A percentile compares a stretch with the other conserved stretches of the same genome.
Conservation (phyloP, 257 asterid genomes). For the Vinca minor region DNA sequence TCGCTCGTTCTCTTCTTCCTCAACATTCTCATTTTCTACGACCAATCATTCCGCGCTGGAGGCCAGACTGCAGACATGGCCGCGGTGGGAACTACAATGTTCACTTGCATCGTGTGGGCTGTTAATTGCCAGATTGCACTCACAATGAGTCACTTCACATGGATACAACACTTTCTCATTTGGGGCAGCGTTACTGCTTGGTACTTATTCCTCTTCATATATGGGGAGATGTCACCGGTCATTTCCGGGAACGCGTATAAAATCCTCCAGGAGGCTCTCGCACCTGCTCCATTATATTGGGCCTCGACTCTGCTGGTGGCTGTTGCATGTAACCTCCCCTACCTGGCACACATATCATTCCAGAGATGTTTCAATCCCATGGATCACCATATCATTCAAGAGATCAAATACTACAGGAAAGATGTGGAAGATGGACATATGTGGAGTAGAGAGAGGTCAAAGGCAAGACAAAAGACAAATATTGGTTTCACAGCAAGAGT, state of each 20-base stretch:
- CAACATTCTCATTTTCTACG: conserved; percentile 58
- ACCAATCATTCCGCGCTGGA: conserved; percentile 74
- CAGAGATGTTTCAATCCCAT: conserved; percentile 74
- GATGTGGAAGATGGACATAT: conserved; percentile 72
- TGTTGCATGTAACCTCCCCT: conserved; percentile 63
- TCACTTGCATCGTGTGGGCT: conserved; percentile 86
- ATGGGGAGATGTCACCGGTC: conserved; percentile 41
- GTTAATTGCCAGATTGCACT: conserved; percentile 84
- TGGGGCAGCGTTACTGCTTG: conserved; percentile 63
- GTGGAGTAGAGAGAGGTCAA: conserved; percentile 77
- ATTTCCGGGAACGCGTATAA: conserved; percentile 43
- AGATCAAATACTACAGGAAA: conserved; percentile 70
- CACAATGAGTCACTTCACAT: conserved; percentile 89
- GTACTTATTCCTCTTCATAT: conserved; percentile 68
- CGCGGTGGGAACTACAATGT: conserved; percentile 83
- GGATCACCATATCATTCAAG: conserved; percentile 95
- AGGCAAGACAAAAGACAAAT: conserved; percentile 66
- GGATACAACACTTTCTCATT: conserved; percentile 76
- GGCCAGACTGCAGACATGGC: conserved; percentile 91
- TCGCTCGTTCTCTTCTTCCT: conserved; percentile 72
- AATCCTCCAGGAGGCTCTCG: conserved; percentile 57
- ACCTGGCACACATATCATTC: conserved; percentile 65
- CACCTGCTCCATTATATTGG: conserved; percentile 92
- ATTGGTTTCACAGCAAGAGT: conserved; percentile 90
- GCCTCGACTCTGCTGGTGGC: conserved; percentile 61